Evolutionary conservation across 176 grass and related monocot species (phyloP).

Genomic region (Panicum miliaceum): DNA sequence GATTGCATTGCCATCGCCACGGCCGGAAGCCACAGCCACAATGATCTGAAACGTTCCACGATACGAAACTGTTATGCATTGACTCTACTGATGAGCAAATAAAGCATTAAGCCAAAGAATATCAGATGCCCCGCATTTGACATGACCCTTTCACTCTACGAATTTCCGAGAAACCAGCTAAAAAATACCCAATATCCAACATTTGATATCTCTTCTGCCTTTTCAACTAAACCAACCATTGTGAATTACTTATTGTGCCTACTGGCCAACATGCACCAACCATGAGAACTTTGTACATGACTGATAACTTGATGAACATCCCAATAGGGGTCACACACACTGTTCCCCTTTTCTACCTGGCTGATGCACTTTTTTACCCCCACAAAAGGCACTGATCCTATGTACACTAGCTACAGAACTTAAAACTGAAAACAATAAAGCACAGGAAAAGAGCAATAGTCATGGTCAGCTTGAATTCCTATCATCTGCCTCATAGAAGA

Average conservation of each 20-base stretch:
- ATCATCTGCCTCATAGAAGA: constrained; percentile 4
- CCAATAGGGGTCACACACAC: not conserved
- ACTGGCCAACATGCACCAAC: constrained; percentile 23
- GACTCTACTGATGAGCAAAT: not conserved
- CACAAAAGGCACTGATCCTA: constrained; percentile 6
- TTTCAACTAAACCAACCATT: not conserved
- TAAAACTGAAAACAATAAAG: not conserved
- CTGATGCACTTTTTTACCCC: not conserved
- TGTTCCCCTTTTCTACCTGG: not conserved
- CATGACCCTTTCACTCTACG: not conserved
- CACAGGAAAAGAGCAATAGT: constrained; percentile 6
- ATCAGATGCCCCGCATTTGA: not conserved
- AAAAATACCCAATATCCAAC: not conserved
- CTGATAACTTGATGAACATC: constrained; percentile 2
- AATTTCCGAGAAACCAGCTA: not conserved
- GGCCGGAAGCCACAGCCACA: not conserved
- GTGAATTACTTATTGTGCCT: not conserved
- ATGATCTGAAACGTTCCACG: constrained; percentile 1
- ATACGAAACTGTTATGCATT: not conserved
- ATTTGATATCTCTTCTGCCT: not conserved
- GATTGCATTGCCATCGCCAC: not conserved
- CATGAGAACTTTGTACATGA: constrained; percentile 37
- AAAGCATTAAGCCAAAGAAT: too few species aligned
- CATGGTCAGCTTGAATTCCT: constrained; percentile 35
- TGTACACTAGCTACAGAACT: constrained; percentile 39